Evolutionary conservation across 2,329 filamentous ascomycete species (phyloP), one percentile per base, ranked within the genome.

Genomic region (Botryotinia convoluta): DNA sequence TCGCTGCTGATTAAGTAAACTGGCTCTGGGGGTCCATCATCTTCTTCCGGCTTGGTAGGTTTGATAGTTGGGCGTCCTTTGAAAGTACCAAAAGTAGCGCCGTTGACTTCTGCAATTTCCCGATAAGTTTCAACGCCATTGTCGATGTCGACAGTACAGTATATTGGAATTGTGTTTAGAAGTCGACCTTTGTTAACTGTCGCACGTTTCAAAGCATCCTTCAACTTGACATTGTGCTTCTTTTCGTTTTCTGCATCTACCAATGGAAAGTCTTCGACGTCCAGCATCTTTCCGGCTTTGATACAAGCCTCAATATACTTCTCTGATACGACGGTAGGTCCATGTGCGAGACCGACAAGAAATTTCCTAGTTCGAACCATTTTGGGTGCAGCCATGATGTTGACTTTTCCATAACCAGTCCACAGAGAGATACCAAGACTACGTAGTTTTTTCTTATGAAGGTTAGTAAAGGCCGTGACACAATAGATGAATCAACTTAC

Each of bases 281-380:
- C 84, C 0, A 92, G 89, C 14, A 93, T 81, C 78, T 90, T 86
- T 75, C 92, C 89, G 45, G 89, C 85, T 63, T 92, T 89, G 18
- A 98, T 85, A 64, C 92, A 93, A 37, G 88, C 86, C 72, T 95
- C 92, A 73, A 99, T 89, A 81, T 94, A 99, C 14, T 88, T 87
- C 0, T 91, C 92, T 63, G 90, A 90, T 71, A 98, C 87, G 61
- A 98, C 88, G 1, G 88, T 87, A 0, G 94, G 93, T 0, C 93
- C 94, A 74, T 90, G 90, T 29, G 96, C 94, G 42, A 99, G 84
- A 20, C 94, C 94, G 75, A 91, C 92, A 68, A 98, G 90, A 80
- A 99, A 99, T 80, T 99, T 99, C 81, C 93, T 90, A 0, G 96
- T 99, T 54, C 96, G 92, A 48, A 98, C 89, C 75, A 98, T 90